Conservation (phyloP, 805 yeast genomes). For the Candida montana region DNA sequence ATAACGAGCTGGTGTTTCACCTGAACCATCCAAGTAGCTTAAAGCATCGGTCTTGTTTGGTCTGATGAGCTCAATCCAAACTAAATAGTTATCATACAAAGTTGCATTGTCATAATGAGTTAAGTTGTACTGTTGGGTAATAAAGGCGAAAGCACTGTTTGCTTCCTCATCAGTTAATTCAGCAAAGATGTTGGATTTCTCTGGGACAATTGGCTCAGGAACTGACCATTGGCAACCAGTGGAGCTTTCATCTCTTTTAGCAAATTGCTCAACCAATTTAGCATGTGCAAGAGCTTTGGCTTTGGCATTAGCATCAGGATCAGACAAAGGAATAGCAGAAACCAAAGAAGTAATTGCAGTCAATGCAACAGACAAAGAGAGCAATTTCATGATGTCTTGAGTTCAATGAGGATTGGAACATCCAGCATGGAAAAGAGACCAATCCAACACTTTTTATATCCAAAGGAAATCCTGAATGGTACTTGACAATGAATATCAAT, state of each 20-base stretch:
- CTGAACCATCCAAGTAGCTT: conserved; percentile 18
- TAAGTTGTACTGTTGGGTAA: conserved; percentile 15
- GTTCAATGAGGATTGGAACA: background rate
- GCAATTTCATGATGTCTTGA: background rate
- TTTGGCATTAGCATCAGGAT: conserved; percentile 1
- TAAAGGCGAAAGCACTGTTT: conserved; percentile 12
- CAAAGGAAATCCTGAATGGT: too few relatives aligned
- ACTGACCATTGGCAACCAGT: conserved; percentile 5
- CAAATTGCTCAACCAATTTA: background rate
- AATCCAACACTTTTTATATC: too few relatives aligned
- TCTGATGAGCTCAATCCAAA: conserved; percentile 22
- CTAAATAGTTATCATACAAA: conserved; percentile 19
- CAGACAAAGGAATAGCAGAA: background rate
- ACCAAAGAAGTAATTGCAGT: background rate
- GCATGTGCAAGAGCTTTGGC: conserved; percentile 1
- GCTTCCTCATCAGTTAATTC: conserved; percentile 20
- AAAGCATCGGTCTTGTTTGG: conserved; percentile 27
- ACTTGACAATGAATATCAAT: too few relatives aligned
- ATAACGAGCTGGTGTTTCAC: conserved; percentile 18
- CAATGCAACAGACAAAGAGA: background rate
- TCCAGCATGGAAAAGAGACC: too few relatives aligned
- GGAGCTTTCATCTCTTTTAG: background rate
- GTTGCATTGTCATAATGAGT: conserved; percentile 18
- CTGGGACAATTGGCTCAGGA: conserved; percentile 14
- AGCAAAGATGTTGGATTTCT: conserved; percentile 21